A percentile compares a stretch with the other conserved stretches of the same genome.
phyloP scores from a whole-genome alignment of 2,329 filamentous ascomycete species.

The Chaetothyriales sp. region DNA sequence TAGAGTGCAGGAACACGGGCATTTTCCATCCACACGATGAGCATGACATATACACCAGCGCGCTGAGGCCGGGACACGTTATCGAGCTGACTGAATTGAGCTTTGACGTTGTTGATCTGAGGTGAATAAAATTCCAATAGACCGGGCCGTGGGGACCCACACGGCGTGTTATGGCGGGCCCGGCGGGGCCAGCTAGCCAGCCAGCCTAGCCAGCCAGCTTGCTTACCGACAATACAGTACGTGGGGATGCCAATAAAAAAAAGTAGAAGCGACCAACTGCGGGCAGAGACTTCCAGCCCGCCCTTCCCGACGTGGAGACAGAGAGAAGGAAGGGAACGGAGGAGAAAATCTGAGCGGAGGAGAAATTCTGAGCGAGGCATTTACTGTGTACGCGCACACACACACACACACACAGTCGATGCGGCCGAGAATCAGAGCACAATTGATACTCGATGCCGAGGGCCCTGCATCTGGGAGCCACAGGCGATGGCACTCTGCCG shows the following conservation, averaged over 20 bases:
- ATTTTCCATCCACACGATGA: constrained; percentile 70
- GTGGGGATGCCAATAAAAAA: neutral
- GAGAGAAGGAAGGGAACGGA: neutral
- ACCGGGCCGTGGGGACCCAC: no score
- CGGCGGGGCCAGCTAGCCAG: no score
- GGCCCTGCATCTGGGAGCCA: no score
- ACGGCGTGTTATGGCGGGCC: neutral
- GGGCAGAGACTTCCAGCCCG: neutral
- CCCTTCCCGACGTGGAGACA: neutral
- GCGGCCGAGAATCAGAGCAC: no score
- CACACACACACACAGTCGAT: neutral
- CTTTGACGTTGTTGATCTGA: constrained; percentile 55
- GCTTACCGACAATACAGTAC: neutral
- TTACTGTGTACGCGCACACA: no score
- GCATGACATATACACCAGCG: constrained; percentile 64
- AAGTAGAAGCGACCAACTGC: neutral
- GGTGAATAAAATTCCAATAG: constrained; percentile 12
- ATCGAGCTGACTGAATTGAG: constrained; percentile 53
- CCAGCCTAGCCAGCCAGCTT: no score
- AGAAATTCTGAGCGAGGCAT: neutral
- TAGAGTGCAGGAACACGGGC: constrained; percentile 62
- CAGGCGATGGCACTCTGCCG: neutral
- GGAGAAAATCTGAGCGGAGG: neutral
- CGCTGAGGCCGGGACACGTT: constrained; percentile 56
- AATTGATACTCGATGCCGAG: no score